phyloP scores from a whole-genome alignment of 768 basidiomycete species.

The Mycena albidolilacea region DNA sequence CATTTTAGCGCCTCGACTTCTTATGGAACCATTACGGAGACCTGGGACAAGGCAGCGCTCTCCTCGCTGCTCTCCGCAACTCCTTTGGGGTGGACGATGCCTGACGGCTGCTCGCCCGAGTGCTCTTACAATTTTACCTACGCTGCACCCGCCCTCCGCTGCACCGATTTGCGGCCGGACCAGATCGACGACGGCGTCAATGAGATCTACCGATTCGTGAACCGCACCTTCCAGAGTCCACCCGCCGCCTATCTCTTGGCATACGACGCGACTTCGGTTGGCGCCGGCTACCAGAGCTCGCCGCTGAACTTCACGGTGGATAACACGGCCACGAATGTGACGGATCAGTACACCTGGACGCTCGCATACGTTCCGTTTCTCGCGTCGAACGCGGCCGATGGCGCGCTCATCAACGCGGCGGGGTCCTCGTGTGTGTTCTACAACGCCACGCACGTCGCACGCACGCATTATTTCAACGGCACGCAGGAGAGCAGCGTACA shows the following conservation, averaged over 20 bases:
- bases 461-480: conserved; percentile 21
- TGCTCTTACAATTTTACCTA: conserved; percentile 33
- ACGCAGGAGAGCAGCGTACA: conserved; percentile 9
- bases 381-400: background rate
- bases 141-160: conserved; percentile 15
- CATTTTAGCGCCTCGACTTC: too few relatives aligned
- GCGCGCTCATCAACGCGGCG: conserved; percentile 25
- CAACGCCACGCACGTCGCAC: conserved; percentile 10
- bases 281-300: background rate
- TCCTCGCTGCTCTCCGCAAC: background rate
- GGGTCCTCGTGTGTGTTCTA: conserved; percentile 23
- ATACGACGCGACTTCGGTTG: conserved; percentile 9
- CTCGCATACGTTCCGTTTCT: conserved; percentile 19
- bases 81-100: conserved; percentile 31
- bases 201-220: background rate
- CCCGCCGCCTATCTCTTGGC: conserved; percentile 17
- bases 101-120: conserved; percentile 27
- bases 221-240: conserved; percentile 19
- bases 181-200: conserved; percentile 14
- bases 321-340: background rate
- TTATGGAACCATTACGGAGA: background rate
- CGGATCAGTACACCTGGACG: conserved; percentile 10
- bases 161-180: conserved; percentile 17
- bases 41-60: conserved; percentile 18
- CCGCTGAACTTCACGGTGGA: conserved; percentile 16